Base-by-base conservation (phyloP, 345 rosid genomes). In the Euclidium syriacum region DNA sequence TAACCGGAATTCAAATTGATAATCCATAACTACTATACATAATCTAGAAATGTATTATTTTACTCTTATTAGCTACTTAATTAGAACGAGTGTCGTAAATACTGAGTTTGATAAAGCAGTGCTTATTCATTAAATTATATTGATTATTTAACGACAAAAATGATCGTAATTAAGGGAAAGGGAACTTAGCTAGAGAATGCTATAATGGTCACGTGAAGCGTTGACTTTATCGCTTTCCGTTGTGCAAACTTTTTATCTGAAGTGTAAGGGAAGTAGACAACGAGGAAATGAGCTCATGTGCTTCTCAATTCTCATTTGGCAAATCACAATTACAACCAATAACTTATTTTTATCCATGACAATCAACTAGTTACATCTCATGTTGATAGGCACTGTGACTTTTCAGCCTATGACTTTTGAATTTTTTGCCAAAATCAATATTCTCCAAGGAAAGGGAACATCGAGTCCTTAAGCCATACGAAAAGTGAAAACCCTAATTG, bases 121-220 rank as follows among this genome's bases (percentile, higher is more conserved):
- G 53, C 20, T 10, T 22, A 23, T 22, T 14, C 23, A 46, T 42
- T 32, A 32, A 14, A 15, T 9, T 10, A 60, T n/a, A n/a, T n/a
- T n/a, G n/a, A n/a, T n/a, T n/a, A n/a, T n/a, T n/a, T n/a, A n/a
- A n/a, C n/a, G n/a, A n/a, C n/a, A 46, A 15, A 47, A 33, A 46
- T 16, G 32, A 25, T 43, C 12, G 9, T 34, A 44, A 33, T 48
- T 30, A 61, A 52, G 32, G 25, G 32, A 10, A 10, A 39, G 4
- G 2, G 5, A 30, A 41, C 20, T 5, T 53, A 23, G 50, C 59
- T 53, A 49, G 44, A 38, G 20, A 38, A 62, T 63, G 38, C 23
- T 56, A 25, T 22, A 25, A 57, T 7, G 19, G 43, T 51, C 67
- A 68, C 67, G 67, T 60, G 73, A 41, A 68, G 32, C 39, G 61